Conservation (phyloP, 1,284 basidiomycete species). For the Sanghuangporus sanghuang region DNA sequence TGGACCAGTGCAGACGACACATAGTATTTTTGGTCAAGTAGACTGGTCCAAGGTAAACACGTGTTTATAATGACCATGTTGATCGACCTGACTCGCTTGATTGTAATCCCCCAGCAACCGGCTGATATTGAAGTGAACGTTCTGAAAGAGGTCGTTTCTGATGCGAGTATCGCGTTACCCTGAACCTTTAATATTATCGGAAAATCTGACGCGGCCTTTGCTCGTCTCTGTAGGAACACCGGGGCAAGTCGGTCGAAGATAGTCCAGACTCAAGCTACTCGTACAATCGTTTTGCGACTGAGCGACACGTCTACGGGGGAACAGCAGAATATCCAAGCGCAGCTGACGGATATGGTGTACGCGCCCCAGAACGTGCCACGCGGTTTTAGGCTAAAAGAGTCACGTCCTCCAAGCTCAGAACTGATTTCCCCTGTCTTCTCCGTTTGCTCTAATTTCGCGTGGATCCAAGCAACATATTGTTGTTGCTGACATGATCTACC, state of each 20-base stretch:
- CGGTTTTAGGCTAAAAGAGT: constrained; percentile 34
- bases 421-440: constrained; percentile 26
- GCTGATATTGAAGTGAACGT: constrained; percentile 16
- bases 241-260: neutral
- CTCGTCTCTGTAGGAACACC: neutral
- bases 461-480: constrained; percentile 30
- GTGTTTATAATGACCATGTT: no score
- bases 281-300: neutral
- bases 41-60: constrained; percentile 12
- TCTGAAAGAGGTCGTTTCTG: constrained; percentile 5
- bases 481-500: constrained; percentile 41
- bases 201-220: neutral
- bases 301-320: neutral
- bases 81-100: neutral
- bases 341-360: neutral
- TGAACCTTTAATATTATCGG: neutral
- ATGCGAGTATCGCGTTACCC: neutral
- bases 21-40: constrained; percentile 14
- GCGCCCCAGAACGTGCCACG: constrained; percentile 6
- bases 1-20: constrained; percentile 11
- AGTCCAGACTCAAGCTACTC: neutral
- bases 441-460: neutral
- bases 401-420: constrained; percentile 39
- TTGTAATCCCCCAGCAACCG: constrained; percentile 1
- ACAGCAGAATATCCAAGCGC: neutral